phyloP scores from a whole-genome alignment of 1,139 yeast species.

The Debaryomyces coudertii region DNA sequence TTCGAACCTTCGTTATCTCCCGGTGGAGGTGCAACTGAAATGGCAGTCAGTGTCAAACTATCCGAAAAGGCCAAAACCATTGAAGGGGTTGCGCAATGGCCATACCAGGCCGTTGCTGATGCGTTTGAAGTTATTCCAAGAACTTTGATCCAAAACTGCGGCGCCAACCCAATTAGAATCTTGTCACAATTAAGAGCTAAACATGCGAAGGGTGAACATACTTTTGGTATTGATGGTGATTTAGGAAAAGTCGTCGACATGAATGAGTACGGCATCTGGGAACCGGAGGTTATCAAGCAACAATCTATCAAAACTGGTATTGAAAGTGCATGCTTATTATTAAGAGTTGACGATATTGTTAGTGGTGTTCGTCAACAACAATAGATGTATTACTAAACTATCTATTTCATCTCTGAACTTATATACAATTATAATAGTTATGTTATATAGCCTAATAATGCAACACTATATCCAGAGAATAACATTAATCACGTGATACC shows the following conservation, averaged over 20 bases:
- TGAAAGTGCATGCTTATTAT: conserved; percentile 91
- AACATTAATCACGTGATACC: not conserved
- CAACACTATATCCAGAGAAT: conserved; percentile 3
- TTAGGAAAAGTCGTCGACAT: conserved; percentile 92
- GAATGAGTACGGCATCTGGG: conserved; percentile 97
- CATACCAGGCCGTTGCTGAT: conserved; percentile 97
- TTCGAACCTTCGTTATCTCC: conserved; percentile 95
- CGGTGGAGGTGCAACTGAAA: conserved; percentile 99
- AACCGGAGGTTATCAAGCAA: conserved; percentile 96
- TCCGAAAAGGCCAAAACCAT: conserved; percentile 89
- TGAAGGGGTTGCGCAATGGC: conserved; percentile 98
- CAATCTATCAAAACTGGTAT: conserved; percentile 96
- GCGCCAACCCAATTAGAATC: conserved; percentile 91
- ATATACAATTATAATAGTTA: conserved; percentile 6
- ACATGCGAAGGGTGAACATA: conserved; percentile 85
- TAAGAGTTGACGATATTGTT: conserved; percentile 96
- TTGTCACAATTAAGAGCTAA: conserved; percentile 92
- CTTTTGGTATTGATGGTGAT: conserved; percentile 95
- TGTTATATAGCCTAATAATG: conserved; percentile 1
- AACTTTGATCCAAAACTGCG: conserved; percentile 95
- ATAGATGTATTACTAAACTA: conserved; percentile 9
- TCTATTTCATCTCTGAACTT: not conserved
- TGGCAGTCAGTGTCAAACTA: conserved; percentile 91
- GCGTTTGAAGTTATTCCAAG: conserved; percentile 98
- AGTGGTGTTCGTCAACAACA: conserved; percentile 77